Evolutionary conservation across 495 filamentous ascomycete genomes (phyloP), one percentile per base, ranked within the genome.

Genomic region (Neurospora sp.): DNA sequence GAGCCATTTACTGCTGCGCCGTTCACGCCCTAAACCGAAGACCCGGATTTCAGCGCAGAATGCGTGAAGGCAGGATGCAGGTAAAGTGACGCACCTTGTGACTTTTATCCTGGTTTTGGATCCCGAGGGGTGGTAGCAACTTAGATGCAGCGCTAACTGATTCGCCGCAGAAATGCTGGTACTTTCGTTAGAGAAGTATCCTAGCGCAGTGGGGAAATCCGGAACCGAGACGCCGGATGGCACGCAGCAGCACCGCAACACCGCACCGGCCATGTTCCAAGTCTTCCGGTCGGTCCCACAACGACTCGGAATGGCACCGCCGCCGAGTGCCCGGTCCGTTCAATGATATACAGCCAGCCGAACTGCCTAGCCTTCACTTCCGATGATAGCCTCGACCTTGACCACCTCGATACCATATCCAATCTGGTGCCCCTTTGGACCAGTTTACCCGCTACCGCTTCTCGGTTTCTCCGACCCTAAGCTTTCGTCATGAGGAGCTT

Each of bases 121-220:
- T 23, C 5, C 5, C 0, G 2, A 0, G n/a, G n/a, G 0, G 20
- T 12, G 2, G 11, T 1, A 54, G 20, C n/a, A 54, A 23, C 46
- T 54, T 54, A 23, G 46, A 27, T 54, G 46, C 0, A 54, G 2
- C 20, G 2, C 14, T 62, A 62, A 62, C 27, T 4, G 12, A 16
- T 62, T 16, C 3, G 0, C 5, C 0, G 1, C 27, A 35, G 1
- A 18, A 2, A 27, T 7, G 12, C 2, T 1, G 0, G 23, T 0
- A 6, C 0, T 62, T 9, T 0, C 1, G 54, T 62, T 35, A 62
- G 6, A 6, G 18, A 4, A 8, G 14, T 35, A 62, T 35, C 54
- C 1, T 35, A 0, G 54, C 12, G 0, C 54, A 9, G 5, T 62
- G 48, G 20, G 5, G 48, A 31, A 27, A 2, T 16, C 5, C 48